Evolutionary conservation across 1,284 basidiomycete species (phyloP).

Genomic region (Puccinia coronata): DNA sequence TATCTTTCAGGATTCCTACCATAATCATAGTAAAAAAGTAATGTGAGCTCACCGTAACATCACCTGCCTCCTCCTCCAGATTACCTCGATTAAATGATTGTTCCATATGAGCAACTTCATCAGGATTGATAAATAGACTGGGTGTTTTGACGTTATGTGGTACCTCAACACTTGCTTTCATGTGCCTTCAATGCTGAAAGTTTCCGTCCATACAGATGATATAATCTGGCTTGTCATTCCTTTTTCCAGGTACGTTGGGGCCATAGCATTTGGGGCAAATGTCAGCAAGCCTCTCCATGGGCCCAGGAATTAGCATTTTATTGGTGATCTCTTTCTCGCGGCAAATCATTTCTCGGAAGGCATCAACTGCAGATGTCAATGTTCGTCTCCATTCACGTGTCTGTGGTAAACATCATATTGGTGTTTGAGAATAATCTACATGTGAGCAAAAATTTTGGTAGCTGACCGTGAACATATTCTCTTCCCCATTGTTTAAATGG

Average conservation of each 20-base stretch:
- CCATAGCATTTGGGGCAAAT: constrained; percentile 20
- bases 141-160: not conserved
- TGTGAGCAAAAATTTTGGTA: too few species aligned
- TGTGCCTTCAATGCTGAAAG: constrained; percentile 16
- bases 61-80: not conserved
- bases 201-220: too few species aligned
- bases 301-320: not conserved
- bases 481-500: too few species aligned
- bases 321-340: not conserved
- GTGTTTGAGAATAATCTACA: too few species aligned
- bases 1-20: too few species aligned
- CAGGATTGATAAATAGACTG: not conserved
- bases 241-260: not conserved
- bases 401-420: too few species aligned
- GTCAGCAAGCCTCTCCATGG: not conserved
- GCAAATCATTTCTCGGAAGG: not conserved
- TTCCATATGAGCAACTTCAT: not conserved
- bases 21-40: too few species aligned
- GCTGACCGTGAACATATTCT: too few species aligned
- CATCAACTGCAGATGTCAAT: constrained; percentile 22
- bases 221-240: not conserved
- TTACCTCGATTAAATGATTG: not conserved
- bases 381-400: constrained; percentile 18
- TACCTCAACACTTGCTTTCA: constrained; percentile 7
- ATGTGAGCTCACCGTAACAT: too few species aligned